Conservation (phyloP, 176 grass and related monocot genomes). For the Carex cristatella region DNA sequence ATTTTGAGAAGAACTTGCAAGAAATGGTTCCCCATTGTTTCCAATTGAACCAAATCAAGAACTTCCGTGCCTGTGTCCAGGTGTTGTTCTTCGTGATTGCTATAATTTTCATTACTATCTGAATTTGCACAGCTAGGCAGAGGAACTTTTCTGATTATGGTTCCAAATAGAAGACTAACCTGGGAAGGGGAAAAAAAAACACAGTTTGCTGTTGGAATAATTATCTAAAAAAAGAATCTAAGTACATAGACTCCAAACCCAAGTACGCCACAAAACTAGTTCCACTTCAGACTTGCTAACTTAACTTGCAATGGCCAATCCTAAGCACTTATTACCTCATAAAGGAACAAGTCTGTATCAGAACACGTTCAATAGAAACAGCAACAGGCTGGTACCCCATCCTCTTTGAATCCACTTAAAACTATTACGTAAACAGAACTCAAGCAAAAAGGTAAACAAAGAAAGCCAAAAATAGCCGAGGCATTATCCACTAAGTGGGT, state of each 20-base stretch:
- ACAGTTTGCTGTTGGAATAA: neutral
- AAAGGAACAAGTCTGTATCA: neutral
- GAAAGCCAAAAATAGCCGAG: neutral
- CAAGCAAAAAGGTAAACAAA: neutral
- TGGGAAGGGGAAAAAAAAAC: constrained; percentile 33
- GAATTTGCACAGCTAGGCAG: constrained; percentile 65
- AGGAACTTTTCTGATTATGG: constrained; percentile 88
- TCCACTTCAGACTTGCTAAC: neutral
- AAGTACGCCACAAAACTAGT: neutral
- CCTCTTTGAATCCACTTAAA: neutral
- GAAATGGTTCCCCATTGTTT: constrained; percentile 86
- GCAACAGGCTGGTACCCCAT: neutral
- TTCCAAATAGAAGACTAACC: constrained; percentile 95
- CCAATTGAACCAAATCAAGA: constrained; percentile 76
- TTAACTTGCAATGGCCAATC: neutral
- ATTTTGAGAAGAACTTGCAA: constrained; percentile 99
- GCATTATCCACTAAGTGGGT: neutral
- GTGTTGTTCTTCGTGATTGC: constrained; percentile 24
- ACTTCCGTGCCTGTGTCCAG: constrained; percentile 31
- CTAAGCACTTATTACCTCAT: neutral
- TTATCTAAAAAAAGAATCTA: neutral
- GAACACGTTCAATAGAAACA: neutral
- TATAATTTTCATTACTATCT: constrained; percentile 37
- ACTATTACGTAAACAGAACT: neutral
- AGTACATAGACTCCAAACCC: neutral